These are phyloP conservation scores for Fonsecaea erecta DNA, from an alignment of 2,329 filamentous ascomycete genomes.

Conservation along the genomic window DNA sequence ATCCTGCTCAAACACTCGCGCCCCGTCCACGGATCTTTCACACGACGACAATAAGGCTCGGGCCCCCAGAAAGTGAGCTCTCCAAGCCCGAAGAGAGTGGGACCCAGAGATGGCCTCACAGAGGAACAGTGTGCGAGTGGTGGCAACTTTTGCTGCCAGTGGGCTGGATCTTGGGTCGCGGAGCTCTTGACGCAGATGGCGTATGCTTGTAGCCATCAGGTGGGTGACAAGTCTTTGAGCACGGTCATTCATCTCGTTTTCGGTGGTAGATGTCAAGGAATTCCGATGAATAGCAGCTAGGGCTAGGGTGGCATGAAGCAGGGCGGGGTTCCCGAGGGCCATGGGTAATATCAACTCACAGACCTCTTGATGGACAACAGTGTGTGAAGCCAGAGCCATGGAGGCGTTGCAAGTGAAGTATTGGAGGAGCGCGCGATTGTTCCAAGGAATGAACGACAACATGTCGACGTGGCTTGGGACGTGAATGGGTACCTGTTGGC, in stretches of 20 bases:
- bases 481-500: not conserved
- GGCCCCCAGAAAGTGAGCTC: conserved; percentile 50
- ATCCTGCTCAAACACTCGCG: conserved; percentile 31
- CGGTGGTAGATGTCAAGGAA: conserved; percentile 43
- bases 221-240: conserved; percentile 43
- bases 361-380: conserved; percentile 39
- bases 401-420: conserved; percentile 22
- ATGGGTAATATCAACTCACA: conserved; percentile 52
- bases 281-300: conserved; percentile 50
- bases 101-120: conserved; percentile 51
- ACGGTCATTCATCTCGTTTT: conserved; percentile 45
- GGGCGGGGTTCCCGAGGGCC: conserved; percentile 49
- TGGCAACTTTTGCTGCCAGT: conserved; percentile 45
- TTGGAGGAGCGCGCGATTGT: conserved; percentile 8
- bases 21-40: not conserved
- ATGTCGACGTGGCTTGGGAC: not conserved
- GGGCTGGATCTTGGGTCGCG: conserved; percentile 34
- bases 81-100: conserved; percentile 47
- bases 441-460: conserved; percentile 10
- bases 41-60: conserved; percentile 43
- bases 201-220: conserved; percentile 48
- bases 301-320: conserved; percentile 51
- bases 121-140: conserved; percentile 49
- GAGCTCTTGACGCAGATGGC: conserved; percentile 49
- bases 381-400: conserved; percentile 15